Evolutionary conservation across 345 rosid species (phyloP).

Genomic region (Populus davidiana): DNA sequence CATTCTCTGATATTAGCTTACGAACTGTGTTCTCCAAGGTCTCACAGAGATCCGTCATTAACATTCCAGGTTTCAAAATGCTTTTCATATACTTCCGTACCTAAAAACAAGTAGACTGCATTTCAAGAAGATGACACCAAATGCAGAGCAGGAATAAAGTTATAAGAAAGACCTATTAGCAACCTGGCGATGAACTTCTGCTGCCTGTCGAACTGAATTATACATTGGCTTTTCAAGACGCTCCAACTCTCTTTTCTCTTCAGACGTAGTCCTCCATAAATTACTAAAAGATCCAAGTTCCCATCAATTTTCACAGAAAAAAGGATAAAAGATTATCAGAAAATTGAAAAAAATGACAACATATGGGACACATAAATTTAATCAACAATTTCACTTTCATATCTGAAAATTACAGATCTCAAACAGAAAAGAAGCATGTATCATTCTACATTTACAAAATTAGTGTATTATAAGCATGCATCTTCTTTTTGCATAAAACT

Average conservation of each 20-base stretch:
- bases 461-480: not conserved
- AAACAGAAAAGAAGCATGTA: not conserved
- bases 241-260: conserved; percentile 93
- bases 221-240: conserved; percentile 79
- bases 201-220: conserved; percentile 90
- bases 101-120: conserved; percentile 26
- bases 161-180: not conserved
- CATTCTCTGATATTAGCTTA: conserved; percentile 83
- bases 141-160: not conserved
- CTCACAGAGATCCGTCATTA: conserved; percentile 90
- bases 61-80: conserved; percentile 86
- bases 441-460: not conserved
- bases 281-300: conserved; percentile 45
- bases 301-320: not conserved
- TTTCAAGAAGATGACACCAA: conserved; percentile 8
- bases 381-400: not conserved
- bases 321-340: not conserved
- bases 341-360: not conserved
- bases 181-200: conserved; percentile 99
- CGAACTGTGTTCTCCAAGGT: conserved; percentile 86
- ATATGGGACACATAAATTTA: not conserved
- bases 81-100: conserved; percentile 78
- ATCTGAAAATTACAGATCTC: not conserved
- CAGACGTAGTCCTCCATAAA: conserved; percentile 91
- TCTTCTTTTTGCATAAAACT: not conserved